A percentile compares a stretch with the other conserved stretches of the same genome.
These are phyloP conservation scores for Globisporangium okanoganense DNA, from an alignment of 352 stramenopile species.

Conservation along the genomic window DNA sequence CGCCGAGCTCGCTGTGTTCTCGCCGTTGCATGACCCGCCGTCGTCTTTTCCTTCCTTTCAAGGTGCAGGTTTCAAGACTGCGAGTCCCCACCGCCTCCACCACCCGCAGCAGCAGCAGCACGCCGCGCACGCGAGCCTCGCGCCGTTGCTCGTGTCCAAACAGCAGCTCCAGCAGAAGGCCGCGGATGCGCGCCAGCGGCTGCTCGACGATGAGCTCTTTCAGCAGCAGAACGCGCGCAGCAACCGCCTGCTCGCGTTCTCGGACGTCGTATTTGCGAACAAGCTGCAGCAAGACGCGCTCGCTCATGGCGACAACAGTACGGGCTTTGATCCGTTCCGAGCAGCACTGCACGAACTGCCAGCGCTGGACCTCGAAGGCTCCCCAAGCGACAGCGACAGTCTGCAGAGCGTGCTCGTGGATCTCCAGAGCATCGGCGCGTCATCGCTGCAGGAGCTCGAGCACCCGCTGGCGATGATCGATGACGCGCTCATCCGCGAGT, in stretches of 20 bases:
- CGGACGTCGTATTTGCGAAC: conserved; percentile 16
- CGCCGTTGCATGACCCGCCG: conserved; percentile 7
- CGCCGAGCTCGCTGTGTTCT: conserved; percentile 11
- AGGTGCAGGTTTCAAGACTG: conserved; percentile 3
- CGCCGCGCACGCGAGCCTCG: conserved; percentile 11
- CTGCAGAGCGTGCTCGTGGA: conserved; percentile 15
- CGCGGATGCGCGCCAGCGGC: conserved; percentile 16
- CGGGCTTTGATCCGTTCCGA: conserved; percentile 18
- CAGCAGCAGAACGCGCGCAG: conserved; percentile 19
- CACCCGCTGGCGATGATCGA: conserved; percentile 19
- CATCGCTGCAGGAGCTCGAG: conserved; percentile 23
- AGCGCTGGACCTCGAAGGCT: not conserved
- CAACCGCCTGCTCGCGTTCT: conserved; percentile 26
- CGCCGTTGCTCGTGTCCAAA: conserved; percentile 10
- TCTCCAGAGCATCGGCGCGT: conserved; percentile 2
- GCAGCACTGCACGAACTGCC: conserved; percentile 28
- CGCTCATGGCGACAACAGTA: conserved; percentile 3
- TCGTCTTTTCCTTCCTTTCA: conserved; percentile 1
- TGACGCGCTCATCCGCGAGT: conserved; percentile 21
- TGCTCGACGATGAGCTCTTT: conserved; percentile 32
- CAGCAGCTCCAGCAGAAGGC: conserved; percentile 19
- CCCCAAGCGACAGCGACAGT: not conserved
- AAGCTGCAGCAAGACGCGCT: not conserved
- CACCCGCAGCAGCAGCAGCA: conserved; percentile 7
- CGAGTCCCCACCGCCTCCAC: not conserved